phyloP scores from a whole-genome alignment of 495 filamentous ascomycete species.

The Tuber melanosporum region DNA sequence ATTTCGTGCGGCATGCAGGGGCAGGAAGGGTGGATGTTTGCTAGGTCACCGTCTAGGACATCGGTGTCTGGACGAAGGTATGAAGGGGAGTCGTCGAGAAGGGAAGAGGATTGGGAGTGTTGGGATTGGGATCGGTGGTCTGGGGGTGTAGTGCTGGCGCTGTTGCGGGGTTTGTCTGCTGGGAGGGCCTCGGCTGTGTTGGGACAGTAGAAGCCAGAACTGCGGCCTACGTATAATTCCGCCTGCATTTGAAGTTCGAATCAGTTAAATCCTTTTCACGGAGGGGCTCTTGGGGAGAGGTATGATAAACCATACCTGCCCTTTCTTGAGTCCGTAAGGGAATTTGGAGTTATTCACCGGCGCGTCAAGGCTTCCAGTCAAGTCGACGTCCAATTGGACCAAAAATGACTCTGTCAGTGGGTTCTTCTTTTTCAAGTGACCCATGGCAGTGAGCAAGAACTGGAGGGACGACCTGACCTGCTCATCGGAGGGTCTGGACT shows the following conservation, averaged over 20 bases:
- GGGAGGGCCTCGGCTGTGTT: background rate
- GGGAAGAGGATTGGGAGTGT: background rate
- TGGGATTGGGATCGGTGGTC: background rate
- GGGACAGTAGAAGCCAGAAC: background rate
- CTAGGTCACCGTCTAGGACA: background rate
- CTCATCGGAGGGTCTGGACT: constrained; percentile 75
- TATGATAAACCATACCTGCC: constrained; percentile 24
- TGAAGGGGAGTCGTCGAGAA: background rate
- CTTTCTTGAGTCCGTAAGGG: constrained; percentile 34
- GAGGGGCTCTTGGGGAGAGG: background rate
- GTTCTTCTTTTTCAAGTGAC: constrained; percentile 77
- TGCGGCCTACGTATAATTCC: constrained; percentile 16
- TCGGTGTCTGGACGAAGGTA: constrained; percentile 11
- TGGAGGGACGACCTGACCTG: constrained; percentile 75
- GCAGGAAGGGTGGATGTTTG: background rate
- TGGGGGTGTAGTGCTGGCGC: background rate
- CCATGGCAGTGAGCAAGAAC: constrained; percentile 84
- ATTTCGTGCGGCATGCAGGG: constrained; percentile 22
- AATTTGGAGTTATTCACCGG: constrained; percentile 32
- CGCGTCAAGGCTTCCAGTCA: constrained; percentile 43
- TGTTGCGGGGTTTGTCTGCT: background rate
- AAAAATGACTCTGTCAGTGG: constrained; percentile 93
- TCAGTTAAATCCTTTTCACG: background rate
- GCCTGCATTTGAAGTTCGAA: constrained; percentile 5
- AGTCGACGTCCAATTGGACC: constrained; percentile 85